Conservation (phyloP, 331 rosid genomes). For the Phaseolus coccineus region DNA sequence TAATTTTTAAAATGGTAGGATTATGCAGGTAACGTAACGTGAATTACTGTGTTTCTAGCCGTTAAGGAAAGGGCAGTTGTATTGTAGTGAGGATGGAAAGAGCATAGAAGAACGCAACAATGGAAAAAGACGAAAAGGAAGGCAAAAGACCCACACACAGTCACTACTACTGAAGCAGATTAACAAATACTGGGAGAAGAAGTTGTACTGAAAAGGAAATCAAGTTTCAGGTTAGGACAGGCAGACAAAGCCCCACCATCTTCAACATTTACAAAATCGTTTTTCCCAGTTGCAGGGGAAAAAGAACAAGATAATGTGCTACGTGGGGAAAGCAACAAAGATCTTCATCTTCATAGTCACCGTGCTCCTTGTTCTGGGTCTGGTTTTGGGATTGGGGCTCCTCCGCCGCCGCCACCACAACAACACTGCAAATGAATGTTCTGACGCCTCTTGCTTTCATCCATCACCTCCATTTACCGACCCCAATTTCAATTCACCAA, state of each 20-base stretch:
- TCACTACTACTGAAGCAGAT: slow-evolving; percentile 5
- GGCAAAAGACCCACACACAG: slow-evolving; percentile 32
- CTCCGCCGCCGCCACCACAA: slow-evolving; percentile 63
- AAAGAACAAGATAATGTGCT: slow-evolving; percentile 60
- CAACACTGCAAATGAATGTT: slow-evolving; percentile 57
- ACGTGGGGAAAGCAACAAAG: slow-evolving; percentile 99
- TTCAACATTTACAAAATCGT: background rate
- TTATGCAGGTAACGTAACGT: slow-evolving; percentile 11
- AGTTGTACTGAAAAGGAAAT: background rate
- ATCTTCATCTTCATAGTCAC: slow-evolving; percentile 98
- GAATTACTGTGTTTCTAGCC: slow-evolving; percentile 45
- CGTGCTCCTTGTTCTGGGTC: slow-evolving; percentile 71
- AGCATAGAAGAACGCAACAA: slow-evolving; percentile 3
- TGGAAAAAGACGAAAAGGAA: slow-evolving; percentile 62
- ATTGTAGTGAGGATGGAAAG: slow-evolving; percentile 24
- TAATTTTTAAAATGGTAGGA: background rate
- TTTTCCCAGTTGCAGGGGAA: background rate
- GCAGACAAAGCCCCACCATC: slow-evolving; percentile 35
- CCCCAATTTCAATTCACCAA: slow-evolving; percentile 50
- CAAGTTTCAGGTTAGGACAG: background rate
- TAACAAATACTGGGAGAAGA: background rate
- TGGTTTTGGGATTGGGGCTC: slow-evolving; percentile 74
- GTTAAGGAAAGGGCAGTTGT: slow-evolving; percentile 23
- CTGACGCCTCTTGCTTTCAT: slow-evolving; percentile 64
- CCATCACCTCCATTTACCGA: slow-evolving; percentile 47